phyloP scores from a whole-genome alignment of 2,329 filamentous ascomycete genomes.

The Nannizziopsis barbatae region DNA sequence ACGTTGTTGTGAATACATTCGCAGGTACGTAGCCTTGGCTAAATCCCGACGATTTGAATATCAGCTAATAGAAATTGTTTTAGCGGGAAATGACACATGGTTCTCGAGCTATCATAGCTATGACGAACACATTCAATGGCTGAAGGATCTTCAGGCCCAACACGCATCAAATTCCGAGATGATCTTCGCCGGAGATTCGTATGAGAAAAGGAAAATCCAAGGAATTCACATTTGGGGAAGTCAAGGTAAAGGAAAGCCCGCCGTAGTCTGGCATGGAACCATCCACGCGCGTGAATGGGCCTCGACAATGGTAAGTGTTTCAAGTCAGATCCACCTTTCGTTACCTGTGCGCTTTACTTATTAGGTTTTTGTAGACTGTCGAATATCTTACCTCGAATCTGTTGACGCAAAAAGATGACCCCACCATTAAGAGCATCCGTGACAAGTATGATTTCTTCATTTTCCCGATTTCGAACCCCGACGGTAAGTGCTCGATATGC shows the following conservation, averaged over 20 bases:
- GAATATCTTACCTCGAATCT: constrained; percentile 47
- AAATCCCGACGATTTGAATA: neutral
- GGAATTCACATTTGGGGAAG: constrained; percentile 45
- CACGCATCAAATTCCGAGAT: constrained; percentile 41
- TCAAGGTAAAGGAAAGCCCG: constrained; percentile 37
- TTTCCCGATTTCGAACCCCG: constrained; percentile 52
- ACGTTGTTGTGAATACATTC: constrained; percentile 25
- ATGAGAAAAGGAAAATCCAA: constrained; percentile 36
- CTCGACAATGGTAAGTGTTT: constrained; percentile 37
- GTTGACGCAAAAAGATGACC: constrained; percentile 31
- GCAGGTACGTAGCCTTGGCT: constrained; percentile 18
- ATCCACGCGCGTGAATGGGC: constrained; percentile 54
- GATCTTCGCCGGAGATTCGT: constrained; percentile 41
- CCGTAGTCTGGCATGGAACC: constrained; percentile 47
- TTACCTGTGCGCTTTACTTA: neutral
- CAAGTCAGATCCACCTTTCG: neutral
- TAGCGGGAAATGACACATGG: constrained; percentile 32
- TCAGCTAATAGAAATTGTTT: constrained; percentile 3
- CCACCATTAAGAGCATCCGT: constrained; percentile 37
- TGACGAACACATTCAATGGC: constrained; percentile 41
- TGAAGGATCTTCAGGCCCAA: constrained; percentile 36
- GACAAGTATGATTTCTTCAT: constrained; percentile 57
- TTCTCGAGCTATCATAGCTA: constrained; percentile 47
- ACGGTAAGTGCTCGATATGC: constrained; percentile 34
- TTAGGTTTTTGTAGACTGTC: constrained; percentile 7